Conservation (phyloP, 768 basidiomycete species). For the Rubroboletus pulcherrimus region DNA sequence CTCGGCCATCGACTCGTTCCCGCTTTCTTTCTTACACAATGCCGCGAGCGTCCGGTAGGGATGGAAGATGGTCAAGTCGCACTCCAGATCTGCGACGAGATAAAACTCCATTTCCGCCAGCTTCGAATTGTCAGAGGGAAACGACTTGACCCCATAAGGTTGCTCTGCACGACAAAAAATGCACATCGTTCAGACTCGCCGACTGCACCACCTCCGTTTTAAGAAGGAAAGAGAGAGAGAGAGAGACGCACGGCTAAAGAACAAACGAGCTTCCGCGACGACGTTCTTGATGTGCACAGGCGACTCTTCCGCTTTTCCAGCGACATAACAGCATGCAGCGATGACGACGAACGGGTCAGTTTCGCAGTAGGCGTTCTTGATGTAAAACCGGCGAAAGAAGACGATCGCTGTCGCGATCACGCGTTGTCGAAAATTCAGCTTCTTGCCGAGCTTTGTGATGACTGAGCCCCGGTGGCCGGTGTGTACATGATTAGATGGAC, state of each 20-base stretch:
- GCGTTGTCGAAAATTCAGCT: slow-evolving; percentile 77
- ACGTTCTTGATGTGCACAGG: slow-evolving; percentile 94
- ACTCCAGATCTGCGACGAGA: slow-evolving; percentile 93
- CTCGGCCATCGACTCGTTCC: slow-evolving; percentile 46
- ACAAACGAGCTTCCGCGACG: slow-evolving; percentile 71
- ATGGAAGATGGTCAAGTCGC: slow-evolving; percentile 90
- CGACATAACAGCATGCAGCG: slow-evolving; percentile 91
- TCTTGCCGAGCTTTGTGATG: slow-evolving; percentile 84
- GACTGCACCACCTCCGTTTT: not conserved
- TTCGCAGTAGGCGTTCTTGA: slow-evolving; percentile 93
- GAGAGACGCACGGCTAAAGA: slow-evolving; percentile 63
- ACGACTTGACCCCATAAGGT: slow-evolving; percentile 71
- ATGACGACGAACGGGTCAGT: slow-evolving; percentile 94
- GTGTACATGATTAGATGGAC: not conserved
- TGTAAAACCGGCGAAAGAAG: slow-evolving; percentile 95
- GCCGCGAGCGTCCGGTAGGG: slow-evolving; percentile 87
- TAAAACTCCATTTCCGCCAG: slow-evolving; percentile 99
- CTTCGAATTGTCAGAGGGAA: slow-evolving; percentile 84
- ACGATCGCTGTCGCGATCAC: slow-evolving; percentile 93
- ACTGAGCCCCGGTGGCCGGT: slow-evolving; percentile 39
- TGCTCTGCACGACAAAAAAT: slow-evolving; percentile 39
- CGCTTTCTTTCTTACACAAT: slow-evolving; percentile 60
- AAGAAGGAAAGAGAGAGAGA: not conserved
- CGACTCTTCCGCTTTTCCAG: slow-evolving; percentile 95
- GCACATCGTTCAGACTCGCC: not conserved